Evolutionary conservation across 2,329 filamentous ascomycete genomes (phyloP).

Genomic region (Neofusicoccum umdonicola): DNA sequence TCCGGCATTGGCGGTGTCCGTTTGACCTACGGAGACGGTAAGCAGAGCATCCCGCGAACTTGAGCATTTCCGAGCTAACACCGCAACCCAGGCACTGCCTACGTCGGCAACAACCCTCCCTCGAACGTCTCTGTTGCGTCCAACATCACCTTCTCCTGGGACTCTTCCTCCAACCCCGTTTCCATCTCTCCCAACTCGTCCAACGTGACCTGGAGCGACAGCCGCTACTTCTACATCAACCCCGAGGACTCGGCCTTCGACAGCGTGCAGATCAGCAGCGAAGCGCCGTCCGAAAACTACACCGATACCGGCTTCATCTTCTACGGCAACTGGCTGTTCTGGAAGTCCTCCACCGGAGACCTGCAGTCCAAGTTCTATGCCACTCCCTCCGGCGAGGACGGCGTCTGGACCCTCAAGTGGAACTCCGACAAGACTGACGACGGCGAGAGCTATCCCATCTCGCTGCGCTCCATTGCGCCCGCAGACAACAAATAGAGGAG

Average conservation of each 20-base stretch:
- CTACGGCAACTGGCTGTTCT: conserved; percentile 14
- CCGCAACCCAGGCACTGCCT: background rate
- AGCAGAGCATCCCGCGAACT: background rate
- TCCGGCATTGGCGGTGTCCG: conserved; percentile 9
- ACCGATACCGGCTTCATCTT: conserved; percentile 15
- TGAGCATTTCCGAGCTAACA: background rate
- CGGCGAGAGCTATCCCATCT: background rate
- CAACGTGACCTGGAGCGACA: background rate
- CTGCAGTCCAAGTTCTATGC: conserved; percentile 14
- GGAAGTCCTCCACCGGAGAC: background rate
- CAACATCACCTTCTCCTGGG: conserved; percentile 12
- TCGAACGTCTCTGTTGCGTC: conserved; percentile 7
- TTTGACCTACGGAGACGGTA: conserved; percentile 12
- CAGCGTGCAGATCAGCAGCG: background rate
- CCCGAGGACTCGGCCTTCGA: conserved; percentile 2
- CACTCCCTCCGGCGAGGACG: conserved; percentile 1
- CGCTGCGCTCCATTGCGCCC: conserved; percentile 6
- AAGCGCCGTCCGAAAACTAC: conserved; percentile 1
- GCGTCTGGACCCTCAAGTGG: conserved; percentile 10
- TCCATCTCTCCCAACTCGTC: conserved; percentile 1
- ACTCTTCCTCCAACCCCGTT: background rate
- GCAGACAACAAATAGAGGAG: background rate
- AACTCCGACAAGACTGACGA: background rate
- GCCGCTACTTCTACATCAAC: conserved; percentile 14
- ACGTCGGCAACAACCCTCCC: conserved; percentile 1